A percentile compares a stretch with the other conserved stretches of the same genome.
phyloP scores from a whole-genome alignment of 768 basidiomycete species.

The Hortiboletus campestris region DNA sequence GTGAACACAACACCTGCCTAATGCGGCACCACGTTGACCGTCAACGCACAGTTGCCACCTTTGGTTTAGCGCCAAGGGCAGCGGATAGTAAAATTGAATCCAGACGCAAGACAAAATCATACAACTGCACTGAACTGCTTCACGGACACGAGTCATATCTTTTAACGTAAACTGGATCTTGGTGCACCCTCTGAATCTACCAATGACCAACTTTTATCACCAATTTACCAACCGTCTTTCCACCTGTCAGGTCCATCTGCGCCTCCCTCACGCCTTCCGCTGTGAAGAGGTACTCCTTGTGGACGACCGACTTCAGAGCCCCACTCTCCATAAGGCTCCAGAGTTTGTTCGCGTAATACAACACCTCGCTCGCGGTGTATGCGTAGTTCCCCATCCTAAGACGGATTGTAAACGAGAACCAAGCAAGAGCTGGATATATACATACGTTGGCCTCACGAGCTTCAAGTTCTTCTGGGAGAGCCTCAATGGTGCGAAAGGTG shows the following conservation, averaged over 20 bases:
- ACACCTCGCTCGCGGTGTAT: constrained; percentile 69
- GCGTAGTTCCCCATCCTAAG: constrained; percentile 70
- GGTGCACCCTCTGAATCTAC: neutral
- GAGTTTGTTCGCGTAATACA: constrained; percentile 61
- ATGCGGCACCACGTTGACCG: neutral
- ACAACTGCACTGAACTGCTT: constrained; percentile 6
- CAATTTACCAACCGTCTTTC: constrained; percentile 85
- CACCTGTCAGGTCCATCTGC: constrained; percentile 72
- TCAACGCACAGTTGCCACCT: neutral
- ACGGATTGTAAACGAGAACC: constrained; percentile 6
- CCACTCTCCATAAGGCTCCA: constrained; percentile 61
- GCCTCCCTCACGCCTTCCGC: constrained; percentile 74
- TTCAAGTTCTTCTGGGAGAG: constrained; percentile 82
- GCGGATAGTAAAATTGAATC: neutral
- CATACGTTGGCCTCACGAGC: constrained; percentile 72
- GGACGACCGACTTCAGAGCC: constrained; percentile 61
- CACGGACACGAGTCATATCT: neutral
- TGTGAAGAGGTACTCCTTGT: constrained; percentile 81
- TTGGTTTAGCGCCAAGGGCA: neutral
- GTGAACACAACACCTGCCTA: constrained; percentile 27
- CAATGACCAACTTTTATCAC: constrained; percentile 66
- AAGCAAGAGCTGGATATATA: neutral
- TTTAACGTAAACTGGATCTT: neutral
- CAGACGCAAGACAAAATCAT: neutral
- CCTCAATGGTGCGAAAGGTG: constrained; percentile 70